These are phyloP conservation scores for Casaregolazyma lundiana DNA, from an alignment of 1,139 yeast genomes.

Conservation along the genomic window DNA sequence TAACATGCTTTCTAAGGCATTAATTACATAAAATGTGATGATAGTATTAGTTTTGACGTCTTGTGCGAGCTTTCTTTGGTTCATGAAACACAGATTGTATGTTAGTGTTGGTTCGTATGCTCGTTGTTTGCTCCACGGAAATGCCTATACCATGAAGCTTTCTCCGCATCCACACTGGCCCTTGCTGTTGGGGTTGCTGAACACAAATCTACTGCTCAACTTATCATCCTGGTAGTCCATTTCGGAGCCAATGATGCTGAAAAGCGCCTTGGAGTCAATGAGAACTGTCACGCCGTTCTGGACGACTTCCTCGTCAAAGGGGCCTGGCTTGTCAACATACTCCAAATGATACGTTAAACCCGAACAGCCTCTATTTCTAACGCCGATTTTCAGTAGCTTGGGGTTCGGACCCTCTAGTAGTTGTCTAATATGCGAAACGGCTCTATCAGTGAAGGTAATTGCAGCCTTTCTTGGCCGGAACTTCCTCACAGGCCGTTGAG, in stretches of 20 bases:
- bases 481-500: slow-evolving; percentile 45
- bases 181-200: slow-evolving; percentile 91
- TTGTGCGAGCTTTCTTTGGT: neutral
- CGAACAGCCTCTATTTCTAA: slow-evolving; percentile 94
- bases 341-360: slow-evolving; percentile 89
- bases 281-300: slow-evolving; percentile 92
- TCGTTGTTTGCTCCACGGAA: too few relatives aligned
- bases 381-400: slow-evolving; percentile 84
- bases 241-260: slow-evolving; percentile 92
- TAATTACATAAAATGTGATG: neutral
- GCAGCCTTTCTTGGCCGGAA: slow-evolving; percentile 85
- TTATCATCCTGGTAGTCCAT: slow-evolving; percentile 99
- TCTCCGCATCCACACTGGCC: slow-evolving; percentile 99
- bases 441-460: slow-evolving; percentile 69
- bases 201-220: slow-evolving; percentile 80
- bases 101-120: neutral
- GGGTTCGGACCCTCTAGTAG: slow-evolving; percentile 80
- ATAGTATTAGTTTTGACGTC: neutral
- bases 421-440: slow-evolving; percentile 62
- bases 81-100: neutral
- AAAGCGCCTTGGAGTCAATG: slow-evolving; percentile 91
- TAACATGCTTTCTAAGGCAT: neutral
- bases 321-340: slow-evolving; percentile 83
- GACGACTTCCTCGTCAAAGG: slow-evolving; percentile 80
- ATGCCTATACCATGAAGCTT: slow-evolving; percentile 81